Conservation (phyloP, 179 eudicot species). For the Silene coronaria region DNA sequence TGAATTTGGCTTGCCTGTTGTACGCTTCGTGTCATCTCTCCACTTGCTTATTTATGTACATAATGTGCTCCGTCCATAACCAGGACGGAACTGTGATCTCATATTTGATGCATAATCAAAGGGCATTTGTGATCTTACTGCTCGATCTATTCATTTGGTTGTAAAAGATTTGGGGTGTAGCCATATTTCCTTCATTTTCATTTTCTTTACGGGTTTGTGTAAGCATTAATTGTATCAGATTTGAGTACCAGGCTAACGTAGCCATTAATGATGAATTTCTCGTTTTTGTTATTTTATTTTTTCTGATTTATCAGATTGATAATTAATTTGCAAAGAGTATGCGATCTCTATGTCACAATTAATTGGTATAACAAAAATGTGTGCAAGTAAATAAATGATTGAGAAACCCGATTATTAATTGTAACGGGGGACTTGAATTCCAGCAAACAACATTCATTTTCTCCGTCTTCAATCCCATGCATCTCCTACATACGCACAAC, state of each 20-base stretch:
- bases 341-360: no score
- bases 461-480: no score
- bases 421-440: no score
- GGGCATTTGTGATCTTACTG: constrained; percentile 18
- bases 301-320: background rate
- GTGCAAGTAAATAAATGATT: no score
- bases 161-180: constrained; percentile 6
- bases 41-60: background rate
- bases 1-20: background rate
- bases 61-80: constrained; percentile 3
- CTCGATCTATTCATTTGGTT: constrained; percentile 21
- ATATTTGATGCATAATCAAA: constrained; percentile 21
- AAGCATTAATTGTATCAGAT: constrained; percentile 25
- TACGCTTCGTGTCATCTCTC: constrained; percentile 7
- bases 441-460: no score
- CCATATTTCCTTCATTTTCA: constrained; percentile 9
- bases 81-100: constrained; percentile 18
- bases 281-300: background rate
- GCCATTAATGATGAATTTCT: constrained; percentile 16
- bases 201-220: constrained; percentile 5
- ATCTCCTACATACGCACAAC: no score
- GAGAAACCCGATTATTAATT: no score
- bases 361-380: no score
- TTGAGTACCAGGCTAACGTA: constrained; percentile 18
- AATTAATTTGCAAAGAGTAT: no score